These are phyloP conservation scores for Tuber indicum DNA, from an alignment of 495 filamentous ascomycete genomes.

Conservation along the genomic window DNA sequence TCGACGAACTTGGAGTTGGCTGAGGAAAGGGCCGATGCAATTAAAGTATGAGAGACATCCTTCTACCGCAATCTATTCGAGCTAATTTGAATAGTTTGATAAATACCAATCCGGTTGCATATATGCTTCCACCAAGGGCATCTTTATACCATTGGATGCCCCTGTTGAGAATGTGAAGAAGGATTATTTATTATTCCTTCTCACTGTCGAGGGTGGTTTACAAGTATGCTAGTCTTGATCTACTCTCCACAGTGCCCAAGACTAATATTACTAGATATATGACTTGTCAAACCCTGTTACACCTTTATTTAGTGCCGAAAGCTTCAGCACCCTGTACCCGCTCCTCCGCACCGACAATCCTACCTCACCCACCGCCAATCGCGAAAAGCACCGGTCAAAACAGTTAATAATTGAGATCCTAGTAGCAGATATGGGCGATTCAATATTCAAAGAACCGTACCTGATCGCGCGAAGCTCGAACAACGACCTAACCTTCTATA, in stretches of 20 bases:
- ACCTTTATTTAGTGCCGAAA: conserved; percentile 59
- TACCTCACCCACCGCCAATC: conserved; percentile 10
- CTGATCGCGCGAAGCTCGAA: conserved; percentile 70
- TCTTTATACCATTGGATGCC: conserved; percentile 45
- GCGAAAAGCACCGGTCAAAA: conserved; percentile 61
- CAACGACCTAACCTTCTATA: conserved; percentile 82
- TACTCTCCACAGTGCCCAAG: not conserved
- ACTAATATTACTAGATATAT: conserved; percentile 50
- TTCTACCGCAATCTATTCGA: not conserved
- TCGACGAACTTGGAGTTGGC: conserved; percentile 71
- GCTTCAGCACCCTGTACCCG: conserved; percentile 69
- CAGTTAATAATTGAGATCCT: conserved; percentile 70
- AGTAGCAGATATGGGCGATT: conserved; percentile 76
- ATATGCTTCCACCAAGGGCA: conserved; percentile 59
- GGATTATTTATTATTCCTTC: conserved; percentile 58
- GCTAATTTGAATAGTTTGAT: conserved; percentile 40
- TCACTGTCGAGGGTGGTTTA: conserved; percentile 63
- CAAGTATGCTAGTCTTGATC: conserved; percentile 52
- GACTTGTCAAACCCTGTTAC: conserved; percentile 56
- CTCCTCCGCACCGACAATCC: conserved; percentile 63
- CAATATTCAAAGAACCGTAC: conserved; percentile 61
- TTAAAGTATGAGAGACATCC: conserved; percentile 41
- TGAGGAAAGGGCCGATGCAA: conserved; percentile 57
- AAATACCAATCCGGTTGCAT: conserved; percentile 78
- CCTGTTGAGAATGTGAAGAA: conserved; percentile 46